These are phyloP conservation scores for Colletotrichum lupini DNA, from an alignment of 2,329 filamentous ascomycete species.

Conservation along the genomic window DNA sequence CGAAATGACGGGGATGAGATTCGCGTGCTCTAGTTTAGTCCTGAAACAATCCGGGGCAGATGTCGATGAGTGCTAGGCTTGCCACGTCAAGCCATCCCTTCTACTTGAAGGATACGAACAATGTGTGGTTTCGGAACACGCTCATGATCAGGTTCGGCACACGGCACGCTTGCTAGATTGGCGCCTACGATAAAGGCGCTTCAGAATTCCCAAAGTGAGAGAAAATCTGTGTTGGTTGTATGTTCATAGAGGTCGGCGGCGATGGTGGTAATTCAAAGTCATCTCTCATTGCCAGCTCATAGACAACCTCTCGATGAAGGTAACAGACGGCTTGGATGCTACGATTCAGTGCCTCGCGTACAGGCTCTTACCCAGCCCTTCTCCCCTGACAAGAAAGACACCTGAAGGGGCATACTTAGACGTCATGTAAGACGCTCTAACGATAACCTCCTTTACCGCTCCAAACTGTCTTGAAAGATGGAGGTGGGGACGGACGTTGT, in stretches of 20 bases:
- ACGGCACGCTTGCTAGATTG: background rate
- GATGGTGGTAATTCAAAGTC: too few relatives aligned
- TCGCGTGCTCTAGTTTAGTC: constrained; percentile 11
- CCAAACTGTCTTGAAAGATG: background rate
- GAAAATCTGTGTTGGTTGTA: too few relatives aligned
- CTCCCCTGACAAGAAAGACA: background rate
- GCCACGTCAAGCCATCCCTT: constrained; percentile 27
- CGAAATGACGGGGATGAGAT: constrained; percentile 4
- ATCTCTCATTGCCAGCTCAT: background rate
- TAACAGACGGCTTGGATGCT: background rate
- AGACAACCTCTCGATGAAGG: background rate
- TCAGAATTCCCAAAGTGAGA: background rate
- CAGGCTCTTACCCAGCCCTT: background rate
- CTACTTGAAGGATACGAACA: background rate
- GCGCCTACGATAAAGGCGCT: too few relatives aligned
- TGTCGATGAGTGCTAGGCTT: constrained; percentile 16
- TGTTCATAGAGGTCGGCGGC: too few relatives aligned
- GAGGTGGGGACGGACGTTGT: background rate
- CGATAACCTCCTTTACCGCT: background rate
- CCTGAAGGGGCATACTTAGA: background rate
- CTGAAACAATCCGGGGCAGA: constrained; percentile 1
- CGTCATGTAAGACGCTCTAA: background rate
- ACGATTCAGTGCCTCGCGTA: background rate
- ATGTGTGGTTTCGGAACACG: background rate
- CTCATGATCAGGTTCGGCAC: background rate